Evolutionary conservation across 2,329 filamentous ascomycete species (phyloP), one percentile per base, ranked within the genome.

Genomic region (Hypoxylon sp.): DNA sequence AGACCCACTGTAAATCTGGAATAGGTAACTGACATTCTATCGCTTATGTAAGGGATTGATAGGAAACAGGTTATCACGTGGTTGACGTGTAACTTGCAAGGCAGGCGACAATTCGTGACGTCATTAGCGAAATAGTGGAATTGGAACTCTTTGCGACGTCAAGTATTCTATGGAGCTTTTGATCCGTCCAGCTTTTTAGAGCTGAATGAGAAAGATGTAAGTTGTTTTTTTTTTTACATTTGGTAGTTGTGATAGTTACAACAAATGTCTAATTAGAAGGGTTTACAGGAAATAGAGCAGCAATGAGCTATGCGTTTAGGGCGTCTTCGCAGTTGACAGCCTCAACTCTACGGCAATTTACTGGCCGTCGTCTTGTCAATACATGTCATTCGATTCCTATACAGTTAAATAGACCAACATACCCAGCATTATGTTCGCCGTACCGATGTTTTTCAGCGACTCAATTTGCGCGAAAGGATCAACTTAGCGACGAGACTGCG

Each of bases 251-350:
- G 21, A 53, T 35, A 19, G 27, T 13, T 35, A 15, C 20, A 26
- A 8, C n/a, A 26, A 23, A 42, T 40, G 26, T 35, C 35, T 43
- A 46, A 38, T 36, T 51, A 32, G 26, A 16, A 26, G 40, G 51
- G n/a, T n/a, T 27, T 13, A 17, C 9, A 45, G 23, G 21, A 46
- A 52, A 50, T 42, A 29, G 41, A 60, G 47, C 60, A 57, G 63
- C 57, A 20, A 69, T 69, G 66, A 67, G 57, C 64, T 67, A 66
- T 67, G 65, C 57, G 34, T 58, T 51, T 31, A 62, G 66, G 37
- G 43, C 59, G 53, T 64, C 36, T 57, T 62, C 63, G 51, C 55
- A 58, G 52, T 56, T 64, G 38, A 50, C 55, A 51, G 61, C 63
- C 38, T 40, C 57, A 15, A 55, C 47, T 34, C 13, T 59, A 43